phyloP scores from a whole-genome alignment of 495 filamentous ascomycete species.

The Penicillium arizonense region DNA sequence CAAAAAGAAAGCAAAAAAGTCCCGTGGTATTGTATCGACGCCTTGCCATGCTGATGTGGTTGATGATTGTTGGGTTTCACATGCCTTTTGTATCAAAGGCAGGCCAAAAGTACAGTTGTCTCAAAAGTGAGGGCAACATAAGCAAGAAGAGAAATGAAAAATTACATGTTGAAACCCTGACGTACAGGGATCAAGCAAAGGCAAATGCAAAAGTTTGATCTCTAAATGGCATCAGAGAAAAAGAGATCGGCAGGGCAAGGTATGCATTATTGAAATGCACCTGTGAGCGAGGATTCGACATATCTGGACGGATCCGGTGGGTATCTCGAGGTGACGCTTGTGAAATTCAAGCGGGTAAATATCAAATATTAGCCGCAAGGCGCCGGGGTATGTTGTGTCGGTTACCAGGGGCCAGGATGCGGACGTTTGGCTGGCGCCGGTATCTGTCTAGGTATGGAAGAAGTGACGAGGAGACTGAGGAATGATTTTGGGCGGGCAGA shows the following conservation, averaged over 20 bases:
- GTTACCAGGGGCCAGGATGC: background rate
- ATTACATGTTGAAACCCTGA: background rate
- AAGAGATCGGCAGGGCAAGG: constrained; percentile 1
- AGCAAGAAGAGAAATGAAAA: constrained; percentile 1
- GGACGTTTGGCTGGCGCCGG: background rate
- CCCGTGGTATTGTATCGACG: constrained; percentile 25
- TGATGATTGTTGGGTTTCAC: constrained; percentile 13
- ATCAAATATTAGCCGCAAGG: background rate
- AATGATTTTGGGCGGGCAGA: constrained; percentile 1
- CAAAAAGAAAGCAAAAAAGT: constrained; percentile 7
- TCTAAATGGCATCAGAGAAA: background rate
- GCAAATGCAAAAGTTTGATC: constrained; percentile 12
- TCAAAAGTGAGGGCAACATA: constrained; percentile 2
- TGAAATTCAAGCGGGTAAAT: background rate
- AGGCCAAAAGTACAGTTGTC: constrained; percentile 9
- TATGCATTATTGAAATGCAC: constrained; percentile 1
- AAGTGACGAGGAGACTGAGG: background rate
- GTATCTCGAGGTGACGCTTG: constrained; percentile 4
- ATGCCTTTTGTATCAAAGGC: constrained; percentile 4
- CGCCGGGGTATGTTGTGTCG: background rate
- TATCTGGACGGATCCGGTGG: background rate
- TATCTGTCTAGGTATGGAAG: background rate
- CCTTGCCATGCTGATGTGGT: constrained; percentile 38
- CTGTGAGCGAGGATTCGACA: background rate
- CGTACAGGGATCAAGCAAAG: background rate